Base-by-base conservation (phyloP, 1,284 basidiomycete genomes). In the Prillingera fragicola region DNA sequence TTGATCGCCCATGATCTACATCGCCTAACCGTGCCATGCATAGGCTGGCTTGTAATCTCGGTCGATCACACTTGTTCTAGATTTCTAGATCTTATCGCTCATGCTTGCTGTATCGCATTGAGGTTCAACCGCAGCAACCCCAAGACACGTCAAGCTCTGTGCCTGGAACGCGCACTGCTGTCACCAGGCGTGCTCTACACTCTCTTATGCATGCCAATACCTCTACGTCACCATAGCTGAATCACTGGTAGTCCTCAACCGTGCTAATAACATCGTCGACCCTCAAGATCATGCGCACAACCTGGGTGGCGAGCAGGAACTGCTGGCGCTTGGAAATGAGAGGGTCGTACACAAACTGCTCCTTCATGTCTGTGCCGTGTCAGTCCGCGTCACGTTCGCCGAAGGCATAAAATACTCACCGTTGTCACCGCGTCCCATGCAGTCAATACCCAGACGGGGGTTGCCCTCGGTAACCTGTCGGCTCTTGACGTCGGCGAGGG, bases 311-410 rank as follows among this genome's bases (percentile, higher is more conserved):
- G 36, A 98, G 76, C 50, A 97, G 75, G 70, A 94, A 91, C 67
- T 98, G 95, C 70, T 97, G 92, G 62, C 94, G 79, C 76, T 98
- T 98, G 33, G 88, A 91, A 66, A 98, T 94, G 50, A 97, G 77
- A 23, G 94, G 92, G 67, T 98, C 94, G 63, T 94, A 94, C 19
- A 98, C 94, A 59, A 88, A 89, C 70, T 97, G 94, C 65, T 85
- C 80, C 77, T 87, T 94, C 94, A 98, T 98, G 63, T 98, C 92
- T 94, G 55, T 36, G 35, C 31, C 29, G 10, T 12, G 9, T 15
- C 13, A 14, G 9, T 26, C 14, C 19, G 26, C 28, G 33, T 40
- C 29, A 33, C 17, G 22, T 10, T 34, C 40, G 17, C 21, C 6
- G n/a, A 22, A 27, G 37, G 26, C 12, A 38, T 12, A 22, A 3